phyloP scores from a whole-genome alignment of 2,329 filamentous ascomycete species.

The Scolecobasidium constrictum region DNA sequence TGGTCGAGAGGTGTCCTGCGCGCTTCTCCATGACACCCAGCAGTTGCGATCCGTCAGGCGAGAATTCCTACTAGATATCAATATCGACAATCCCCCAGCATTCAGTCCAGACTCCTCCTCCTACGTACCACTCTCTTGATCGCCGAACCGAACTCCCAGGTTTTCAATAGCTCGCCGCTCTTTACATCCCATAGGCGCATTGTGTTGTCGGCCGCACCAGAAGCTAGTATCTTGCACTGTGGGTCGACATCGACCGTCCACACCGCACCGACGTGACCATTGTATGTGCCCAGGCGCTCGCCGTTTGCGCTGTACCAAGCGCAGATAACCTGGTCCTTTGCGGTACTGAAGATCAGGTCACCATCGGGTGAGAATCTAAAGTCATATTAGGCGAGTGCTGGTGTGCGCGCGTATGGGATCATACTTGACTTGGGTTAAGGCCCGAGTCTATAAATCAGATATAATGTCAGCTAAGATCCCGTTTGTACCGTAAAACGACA shows the following conservation, averaged over 20 bases:
- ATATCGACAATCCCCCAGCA: too few species aligned
- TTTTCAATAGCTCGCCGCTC: constrained; percentile 86
- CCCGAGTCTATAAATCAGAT: constrained; percentile 54
- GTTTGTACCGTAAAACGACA: too few species aligned
- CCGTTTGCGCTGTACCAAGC: constrained; percentile 97
- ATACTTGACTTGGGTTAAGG: constrained; percentile 87
- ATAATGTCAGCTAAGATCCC: not conserved
- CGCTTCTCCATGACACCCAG: constrained; percentile 97
- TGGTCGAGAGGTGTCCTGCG: constrained; percentile 90
- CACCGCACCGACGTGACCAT: constrained; percentile 93
- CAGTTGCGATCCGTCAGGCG: constrained; percentile 80
- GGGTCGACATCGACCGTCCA: constrained; percentile 98
- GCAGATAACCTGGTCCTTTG: constrained; percentile 95
- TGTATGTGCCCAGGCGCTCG: constrained; percentile 92
- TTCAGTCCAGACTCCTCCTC: not conserved
- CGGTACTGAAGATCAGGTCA: constrained; percentile 89
- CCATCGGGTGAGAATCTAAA: constrained; percentile 81
- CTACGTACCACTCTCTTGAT: constrained; percentile 67
- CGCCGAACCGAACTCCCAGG: constrained; percentile 93
- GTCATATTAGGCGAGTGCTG: constrained; percentile 9
- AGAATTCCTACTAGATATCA: constrained; percentile 57
- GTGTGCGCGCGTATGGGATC: constrained; percentile 14
- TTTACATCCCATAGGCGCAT: constrained; percentile 95
- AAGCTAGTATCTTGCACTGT: constrained; percentile 81
- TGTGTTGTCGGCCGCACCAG: constrained; percentile 95